Evolutionary conservation across 2,329 filamentous ascomycete species (phyloP).

Genomic region (Hysterium pulicare): DNA sequence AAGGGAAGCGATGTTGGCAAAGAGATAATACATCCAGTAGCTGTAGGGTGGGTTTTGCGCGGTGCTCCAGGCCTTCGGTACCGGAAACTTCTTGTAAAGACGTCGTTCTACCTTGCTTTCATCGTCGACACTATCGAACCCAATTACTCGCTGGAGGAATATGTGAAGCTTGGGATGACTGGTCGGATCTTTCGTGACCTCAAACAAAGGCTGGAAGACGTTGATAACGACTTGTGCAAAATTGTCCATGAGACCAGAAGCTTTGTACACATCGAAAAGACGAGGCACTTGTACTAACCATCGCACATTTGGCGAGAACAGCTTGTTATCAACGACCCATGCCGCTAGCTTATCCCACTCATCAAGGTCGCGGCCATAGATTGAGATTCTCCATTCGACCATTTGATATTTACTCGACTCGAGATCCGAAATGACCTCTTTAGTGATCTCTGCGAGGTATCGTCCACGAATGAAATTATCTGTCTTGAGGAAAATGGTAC

Average conservation of each 20-base stretch:
- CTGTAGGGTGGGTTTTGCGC: slow-evolving; percentile 97
- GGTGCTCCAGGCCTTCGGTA: slow-evolving; percentile 82
- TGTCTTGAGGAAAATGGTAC: slow-evolving; percentile 98
- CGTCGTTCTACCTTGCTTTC: slow-evolving; percentile 95
- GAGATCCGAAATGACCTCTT: slow-evolving; percentile 93
- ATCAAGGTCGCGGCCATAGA: slow-evolving; percentile 86
- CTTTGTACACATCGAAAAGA: slow-evolving; percentile 93
- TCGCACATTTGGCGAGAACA: slow-evolving; percentile 95
- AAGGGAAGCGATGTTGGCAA: slow-evolving; percentile 87
- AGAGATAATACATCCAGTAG: slow-evolving; percentile 98
- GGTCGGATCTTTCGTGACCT: slow-evolving; percentile 82
- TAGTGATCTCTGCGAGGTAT: slow-evolving; percentile 95
- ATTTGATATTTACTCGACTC: slow-evolving; percentile 99
- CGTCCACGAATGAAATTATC: slow-evolving; percentile 96
- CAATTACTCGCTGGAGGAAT: slow-evolving; percentile 91
- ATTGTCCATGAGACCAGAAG: slow-evolving; percentile 77
- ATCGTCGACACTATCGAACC: slow-evolving; percentile 96
- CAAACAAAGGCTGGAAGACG: slow-evolving; percentile 88
- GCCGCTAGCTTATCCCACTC: slow-evolving; percentile 98
- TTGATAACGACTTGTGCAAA: slow-evolving; percentile 91
- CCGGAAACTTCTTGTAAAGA: slow-evolving; percentile 92
- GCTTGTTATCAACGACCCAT: slow-evolving; percentile 97
- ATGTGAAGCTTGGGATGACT: slow-evolving; percentile 91
- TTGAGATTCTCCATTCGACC: slow-evolving; percentile 98
- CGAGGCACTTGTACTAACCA: slow-evolving; percentile 96